Conservation (phyloP, 768 basidiomycete species). For the Xerocomellus amylosporus region DNA sequence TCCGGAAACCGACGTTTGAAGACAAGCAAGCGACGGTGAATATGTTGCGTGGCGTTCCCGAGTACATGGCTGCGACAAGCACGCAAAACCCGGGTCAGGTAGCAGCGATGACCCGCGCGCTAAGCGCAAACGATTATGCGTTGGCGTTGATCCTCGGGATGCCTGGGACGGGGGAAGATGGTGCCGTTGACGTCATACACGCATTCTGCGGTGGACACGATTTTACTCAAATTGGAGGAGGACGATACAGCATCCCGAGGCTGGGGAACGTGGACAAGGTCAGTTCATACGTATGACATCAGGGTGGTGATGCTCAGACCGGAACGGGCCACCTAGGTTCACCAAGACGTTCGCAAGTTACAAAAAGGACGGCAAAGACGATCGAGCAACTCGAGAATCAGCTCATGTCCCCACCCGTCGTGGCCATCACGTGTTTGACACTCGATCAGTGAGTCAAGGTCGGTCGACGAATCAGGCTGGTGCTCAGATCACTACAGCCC, state of each 20-base stretch:
- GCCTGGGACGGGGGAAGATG: constrained; percentile 97
- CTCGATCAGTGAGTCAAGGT: constrained; percentile 78
- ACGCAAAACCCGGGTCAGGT: constrained; percentile 71
- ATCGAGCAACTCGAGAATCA: constrained; percentile 83
- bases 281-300: constrained; percentile 2
- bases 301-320: neutral
- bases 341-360: constrained; percentile 74
- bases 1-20: constrained; percentile 65
- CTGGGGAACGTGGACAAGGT: constrained; percentile 94
- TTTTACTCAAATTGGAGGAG: constrained; percentile 74
- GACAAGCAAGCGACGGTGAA: constrained; percentile 21
- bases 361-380: constrained; percentile 52
- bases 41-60: constrained; percentile 21
- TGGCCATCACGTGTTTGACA: constrained; percentile 92
- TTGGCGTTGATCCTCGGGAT: constrained; percentile 92
- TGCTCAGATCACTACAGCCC: constrained; percentile 47
- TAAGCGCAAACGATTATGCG: constrained; percentile 85
- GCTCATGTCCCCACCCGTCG: constrained; percentile 85
- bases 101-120: constrained; percentile 66
- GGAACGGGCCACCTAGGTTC: constrained; percentile 51
- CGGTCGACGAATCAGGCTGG: neutral
- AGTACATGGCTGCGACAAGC: constrained; percentile 32
- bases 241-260: constrained; percentile 75
- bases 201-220: constrained; percentile 98
- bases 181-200: constrained; percentile 92